Conservation (phyloP, 495 filamentous ascomycete genomes). For the Xylona heveae region DNA sequence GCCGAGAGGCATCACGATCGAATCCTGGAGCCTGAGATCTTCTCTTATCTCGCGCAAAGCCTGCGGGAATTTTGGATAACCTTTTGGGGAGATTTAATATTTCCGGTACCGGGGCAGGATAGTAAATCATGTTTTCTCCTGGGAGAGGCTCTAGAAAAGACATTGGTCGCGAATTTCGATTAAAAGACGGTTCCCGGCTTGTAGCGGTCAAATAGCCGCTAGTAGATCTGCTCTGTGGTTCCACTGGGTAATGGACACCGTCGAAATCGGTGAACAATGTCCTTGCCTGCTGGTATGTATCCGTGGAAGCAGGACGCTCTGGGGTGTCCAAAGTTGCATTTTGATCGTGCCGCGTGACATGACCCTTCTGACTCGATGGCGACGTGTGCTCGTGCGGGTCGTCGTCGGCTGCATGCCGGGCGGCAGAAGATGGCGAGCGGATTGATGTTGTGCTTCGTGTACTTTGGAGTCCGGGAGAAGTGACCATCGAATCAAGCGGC, state of each 20-base stretch:
- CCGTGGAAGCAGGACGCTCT: slow-evolving; percentile 34
- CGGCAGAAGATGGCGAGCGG: slow-evolving; percentile 11
- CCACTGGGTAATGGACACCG: slow-evolving; percentile 59
- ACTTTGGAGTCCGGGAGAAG: too few species aligned
- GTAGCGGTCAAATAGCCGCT: slow-evolving; percentile 13
- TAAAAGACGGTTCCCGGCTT: slow-evolving; percentile 6
- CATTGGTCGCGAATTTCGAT: slow-evolving; percentile 1
- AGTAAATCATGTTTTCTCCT: slow-evolving; percentile 70
- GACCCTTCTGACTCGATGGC: slow-evolving; percentile 2
- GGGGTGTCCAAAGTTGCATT: slow-evolving; percentile 10
- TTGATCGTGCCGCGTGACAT: background rate
- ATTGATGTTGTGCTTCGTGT: slow-evolving; percentile 6
- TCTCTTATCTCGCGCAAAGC: slow-evolving; percentile 39
- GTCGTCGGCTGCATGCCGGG: slow-evolving; percentile 7
- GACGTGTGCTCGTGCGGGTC: slow-evolving; percentile 11
- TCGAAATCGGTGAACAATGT: slow-evolving; percentile 79
- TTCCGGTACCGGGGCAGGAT: slow-evolving; percentile 82
- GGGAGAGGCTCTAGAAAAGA: slow-evolving; percentile 41
- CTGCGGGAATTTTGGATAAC: slow-evolving; percentile 51
- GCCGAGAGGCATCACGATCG: slow-evolving; percentile 8
- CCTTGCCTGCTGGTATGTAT: slow-evolving; percentile 46
- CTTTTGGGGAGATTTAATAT: slow-evolving; percentile 84
- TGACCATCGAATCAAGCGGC: slow-evolving; percentile 18
- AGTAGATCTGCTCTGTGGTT: slow-evolving; percentile 15
- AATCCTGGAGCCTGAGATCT: slow-evolving; percentile 27